Conservation (phyloP, 305 asterid species). For the Rubia occidens region DNA sequence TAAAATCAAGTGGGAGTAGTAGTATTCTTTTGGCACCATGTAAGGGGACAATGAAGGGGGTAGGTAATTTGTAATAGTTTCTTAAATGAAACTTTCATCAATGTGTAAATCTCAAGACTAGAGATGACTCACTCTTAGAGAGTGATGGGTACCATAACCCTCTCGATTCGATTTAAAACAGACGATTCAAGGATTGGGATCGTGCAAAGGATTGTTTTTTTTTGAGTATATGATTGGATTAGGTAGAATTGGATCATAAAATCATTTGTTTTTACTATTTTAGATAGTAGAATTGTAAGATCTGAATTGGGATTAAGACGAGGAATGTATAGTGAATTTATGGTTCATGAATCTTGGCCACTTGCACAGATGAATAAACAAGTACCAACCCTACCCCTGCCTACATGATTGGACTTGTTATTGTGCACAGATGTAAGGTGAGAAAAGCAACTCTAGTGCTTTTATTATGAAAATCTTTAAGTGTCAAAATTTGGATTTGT, state of each 20-base stretch:
- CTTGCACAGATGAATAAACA: not conserved
- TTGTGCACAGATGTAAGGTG: not conserved
- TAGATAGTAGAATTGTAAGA: no score
- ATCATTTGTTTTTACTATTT: no score
- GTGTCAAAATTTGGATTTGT: not conserved
- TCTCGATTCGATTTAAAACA: no score
- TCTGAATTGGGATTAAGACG: no score
- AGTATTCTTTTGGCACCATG: not conserved
- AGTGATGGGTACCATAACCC: no score
- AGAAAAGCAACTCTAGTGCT: not conserved
- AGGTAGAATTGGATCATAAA: no score
- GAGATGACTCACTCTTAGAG: no score
- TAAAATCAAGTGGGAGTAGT: not conserved
- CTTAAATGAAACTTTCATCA: not conserved
- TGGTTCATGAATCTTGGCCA: not conserved
- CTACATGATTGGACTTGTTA: not conserved
- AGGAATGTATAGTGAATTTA: no score
- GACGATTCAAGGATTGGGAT: no score
- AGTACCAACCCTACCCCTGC: not conserved
- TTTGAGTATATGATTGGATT: no score
- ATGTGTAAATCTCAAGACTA: not conserved
- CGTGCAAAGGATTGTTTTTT: no score
- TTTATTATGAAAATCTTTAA: not conserved
- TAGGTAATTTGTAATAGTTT: not conserved
- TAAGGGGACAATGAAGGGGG: constrained; percentile 4